Evolutionary conservation across 1,139 yeast species (phyloP), one percentile per base, ranked within the genome.

Genomic region (Protomyces gravidus): DNA sequence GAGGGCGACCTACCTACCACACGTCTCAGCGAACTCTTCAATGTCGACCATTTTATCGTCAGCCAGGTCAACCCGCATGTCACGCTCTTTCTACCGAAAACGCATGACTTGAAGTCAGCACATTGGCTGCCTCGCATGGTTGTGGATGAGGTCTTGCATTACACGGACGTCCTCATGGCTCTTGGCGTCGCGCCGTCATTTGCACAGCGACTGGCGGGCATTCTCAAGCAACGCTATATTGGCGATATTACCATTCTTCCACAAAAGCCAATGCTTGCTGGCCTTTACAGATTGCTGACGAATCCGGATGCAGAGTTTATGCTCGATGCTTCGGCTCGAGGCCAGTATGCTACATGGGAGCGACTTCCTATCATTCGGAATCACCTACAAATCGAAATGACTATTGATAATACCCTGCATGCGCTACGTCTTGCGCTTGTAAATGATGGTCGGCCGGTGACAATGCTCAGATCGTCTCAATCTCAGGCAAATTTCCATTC

Each of bases 1-100:
- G 95, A 90, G 68, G 88, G 89, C 65, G 99, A 92, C 70, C 74
- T 92, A 55, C 99, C 99, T 1, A 84, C 89, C 30, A 80, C 95
- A 0, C 79, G 97, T 66, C 76, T 92, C 19, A 86, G 95, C 51
- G 98, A 92, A 71, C 87, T 92, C 90, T 94, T 92, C 70, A 92
- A 92, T 68, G 96, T 92, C 39, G 95, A 92, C 70, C 97, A 94
- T 70, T 90, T 92, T 63, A 88, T 92, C 68, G 97, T 96, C 0
- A 90, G 96, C 59, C 97, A 94, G 72, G 98, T 92, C 1, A 89
- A 94, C 68, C 96, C 97, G 0, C 98, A 92, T 70, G 95, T 92
- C 32, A 90, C 87, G 1, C 97, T 98, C 1, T 79, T 92, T 55
- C 75, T 92, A 65, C 51, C 55, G 25, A 40, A 46, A 26, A 26